Conservation (phyloP, 768 basidiomycete species). For the Boletus pseudopeckii region DNA sequence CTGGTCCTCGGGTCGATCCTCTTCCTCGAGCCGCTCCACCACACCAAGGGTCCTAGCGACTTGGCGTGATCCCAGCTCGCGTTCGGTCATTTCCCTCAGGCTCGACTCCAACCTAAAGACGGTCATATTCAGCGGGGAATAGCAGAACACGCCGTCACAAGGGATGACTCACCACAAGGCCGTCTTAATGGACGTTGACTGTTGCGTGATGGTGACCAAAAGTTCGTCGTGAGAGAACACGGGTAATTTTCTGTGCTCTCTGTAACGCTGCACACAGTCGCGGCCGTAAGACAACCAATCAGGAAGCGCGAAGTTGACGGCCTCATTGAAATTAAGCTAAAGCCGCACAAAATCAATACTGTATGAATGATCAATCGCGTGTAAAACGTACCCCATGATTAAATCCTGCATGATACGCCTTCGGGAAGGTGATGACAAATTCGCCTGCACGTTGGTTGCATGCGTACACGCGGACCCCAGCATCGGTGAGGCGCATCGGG, state of each 20-base stretch:
- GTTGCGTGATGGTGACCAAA: constrained; percentile 94
- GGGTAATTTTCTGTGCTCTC: constrained; percentile 86
- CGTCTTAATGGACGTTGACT: constrained; percentile 88
- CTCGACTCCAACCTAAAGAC: constrained; percentile 72
- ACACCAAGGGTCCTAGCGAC: constrained; percentile 58
- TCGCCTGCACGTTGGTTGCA: constrained; percentile 97
- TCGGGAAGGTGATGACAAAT: constrained; percentile 96
- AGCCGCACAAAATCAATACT: constrained; percentile 25
- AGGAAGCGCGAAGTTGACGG: constrained; percentile 95
- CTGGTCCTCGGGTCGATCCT: constrained; percentile 88
- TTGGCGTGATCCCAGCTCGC: constrained; percentile 70
- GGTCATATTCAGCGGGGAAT: constrained; percentile 20
- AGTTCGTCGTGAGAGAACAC: constrained; percentile 99
- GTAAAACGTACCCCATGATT: constrained; percentile 85
- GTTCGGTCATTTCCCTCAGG: constrained; percentile 83
- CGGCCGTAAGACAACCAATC: constrained; percentile 90
- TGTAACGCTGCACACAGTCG: constrained; percentile 86
- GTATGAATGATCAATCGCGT: constrained; percentile 22
- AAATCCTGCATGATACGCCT: constrained; percentile 97
- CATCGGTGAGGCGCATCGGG: constrained; percentile 78
- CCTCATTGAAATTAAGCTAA: constrained; percentile 98
- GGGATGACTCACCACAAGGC: constrained; percentile 73
- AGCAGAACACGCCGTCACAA: constrained; percentile 8
- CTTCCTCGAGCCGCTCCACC: constrained; percentile 66
- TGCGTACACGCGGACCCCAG: constrained; percentile 88